These are phyloP conservation scores for Mycena sanguinolenta DNA, from an alignment of 768 basidiomycete species.

Conservation along the genomic window DNA sequence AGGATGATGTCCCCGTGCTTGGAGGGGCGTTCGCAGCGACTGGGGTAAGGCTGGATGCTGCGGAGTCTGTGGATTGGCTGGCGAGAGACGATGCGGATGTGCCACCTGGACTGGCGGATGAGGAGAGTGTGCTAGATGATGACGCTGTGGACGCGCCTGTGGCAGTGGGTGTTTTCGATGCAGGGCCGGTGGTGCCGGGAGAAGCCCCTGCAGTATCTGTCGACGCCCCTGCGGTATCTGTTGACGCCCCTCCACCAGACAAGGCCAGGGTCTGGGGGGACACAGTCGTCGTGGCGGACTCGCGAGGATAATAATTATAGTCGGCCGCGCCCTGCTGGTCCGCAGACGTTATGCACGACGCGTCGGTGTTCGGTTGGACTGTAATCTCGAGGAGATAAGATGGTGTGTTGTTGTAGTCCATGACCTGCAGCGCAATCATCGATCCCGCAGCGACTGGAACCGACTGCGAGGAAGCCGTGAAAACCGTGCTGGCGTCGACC, in stretches of 20 bases:
- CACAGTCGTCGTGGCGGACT: conserved; percentile 2
- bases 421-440: background rate
- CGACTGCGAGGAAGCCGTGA: background rate
- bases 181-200: too few relatives aligned
- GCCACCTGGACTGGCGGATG: too few relatives aligned
- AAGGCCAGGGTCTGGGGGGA: background rate
- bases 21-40: background rate
- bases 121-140: too few relatives aligned
- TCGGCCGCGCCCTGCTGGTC: background rate
- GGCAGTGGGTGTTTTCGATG: too few relatives aligned
- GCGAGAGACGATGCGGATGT: background rate
- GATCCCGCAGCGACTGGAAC: conserved; percentile 6
- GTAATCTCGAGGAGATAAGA: background rate
- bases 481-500: background rate
- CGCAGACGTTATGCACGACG: conserved; percentile 1
- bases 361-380: conserved; percentile 8
- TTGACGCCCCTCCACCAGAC: too few relatives aligned
- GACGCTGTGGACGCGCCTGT: too few relatives aligned
- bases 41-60: background rate
- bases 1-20: background rate
- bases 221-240: too few relatives aligned
- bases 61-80: background rate
- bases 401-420: background rate
- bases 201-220: too few relatives aligned
- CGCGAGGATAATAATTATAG: background rate